phyloP scores from a whole-genome alignment of 352 stramenopile genomes.

The Globisporangium solare region DNA sequence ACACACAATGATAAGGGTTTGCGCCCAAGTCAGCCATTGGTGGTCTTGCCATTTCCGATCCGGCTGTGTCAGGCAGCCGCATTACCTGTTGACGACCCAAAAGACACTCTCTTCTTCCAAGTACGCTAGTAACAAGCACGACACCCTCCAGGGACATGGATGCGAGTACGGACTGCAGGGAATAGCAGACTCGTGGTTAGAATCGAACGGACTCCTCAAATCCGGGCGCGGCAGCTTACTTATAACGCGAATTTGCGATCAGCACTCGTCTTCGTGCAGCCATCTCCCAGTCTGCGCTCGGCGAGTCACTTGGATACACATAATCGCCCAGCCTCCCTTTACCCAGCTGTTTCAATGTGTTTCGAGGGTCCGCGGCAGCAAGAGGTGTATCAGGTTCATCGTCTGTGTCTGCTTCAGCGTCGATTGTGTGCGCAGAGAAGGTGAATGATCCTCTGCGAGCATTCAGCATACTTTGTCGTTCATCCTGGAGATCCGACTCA shows the following conservation, averaged over 20 bases:
- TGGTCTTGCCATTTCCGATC: not conserved
- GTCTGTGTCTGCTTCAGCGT: conserved; percentile 26
- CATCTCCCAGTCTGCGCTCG: conserved; percentile 51
- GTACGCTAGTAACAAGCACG: conserved; percentile 65
- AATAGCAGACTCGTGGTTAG: not conserved
- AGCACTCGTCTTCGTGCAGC: conserved; percentile 51
- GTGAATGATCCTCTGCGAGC: conserved; percentile 23
- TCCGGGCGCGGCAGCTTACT: conserved; percentile 20
- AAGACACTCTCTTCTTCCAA: conserved; percentile 77
- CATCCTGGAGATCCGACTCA: conserved; percentile 36
- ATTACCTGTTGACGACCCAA: conserved; percentile 79
- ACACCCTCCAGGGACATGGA: conserved; percentile 64
- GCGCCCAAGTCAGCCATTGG: not conserved
- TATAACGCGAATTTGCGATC: conserved; percentile 66
- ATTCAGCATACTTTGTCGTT: conserved; percentile 26
- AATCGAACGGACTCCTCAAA: too few relatives aligned
- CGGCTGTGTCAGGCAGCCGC: not conserved
- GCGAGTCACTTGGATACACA: conserved; percentile 62
- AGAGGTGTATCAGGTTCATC: conserved; percentile 12
- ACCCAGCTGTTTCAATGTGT: conserved; percentile 56
- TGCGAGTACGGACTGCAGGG: conserved; percentile 57
- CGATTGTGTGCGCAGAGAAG: conserved; percentile 17
- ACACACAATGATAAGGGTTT: not conserved
- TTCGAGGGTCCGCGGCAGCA: conserved; percentile 10
- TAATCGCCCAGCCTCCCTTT: conserved; percentile 59